These are phyloP conservation scores for Fraxinus anomala DNA, from an alignment of 257 asterid genomes.

Conservation along the genomic window DNA sequence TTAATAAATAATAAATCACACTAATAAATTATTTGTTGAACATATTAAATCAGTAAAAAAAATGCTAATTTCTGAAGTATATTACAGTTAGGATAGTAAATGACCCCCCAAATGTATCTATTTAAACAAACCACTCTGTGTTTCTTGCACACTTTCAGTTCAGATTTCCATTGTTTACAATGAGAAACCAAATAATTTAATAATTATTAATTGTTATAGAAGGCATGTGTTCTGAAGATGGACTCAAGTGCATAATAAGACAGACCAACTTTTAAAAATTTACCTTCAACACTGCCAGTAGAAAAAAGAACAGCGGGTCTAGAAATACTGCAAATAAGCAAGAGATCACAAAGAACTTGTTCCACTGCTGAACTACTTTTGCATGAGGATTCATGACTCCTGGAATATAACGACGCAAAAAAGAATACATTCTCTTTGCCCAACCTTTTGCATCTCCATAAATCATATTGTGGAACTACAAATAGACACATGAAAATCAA, in stretches of 20 bases:
- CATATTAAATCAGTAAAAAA: too few species aligned
- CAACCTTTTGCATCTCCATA: conserved; percentile 55
- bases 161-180: not conserved
- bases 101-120: not conserved
- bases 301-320: conserved; percentile 82
- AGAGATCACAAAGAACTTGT: conserved; percentile 42
- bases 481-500: conserved; percentile 20
- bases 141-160: not conserved
- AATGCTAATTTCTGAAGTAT: not conserved
- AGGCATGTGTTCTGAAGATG: not conserved
- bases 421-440: conserved; percentile 39
- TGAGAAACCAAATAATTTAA: not conserved
- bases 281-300: conserved; percentile 64
- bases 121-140: not conserved
- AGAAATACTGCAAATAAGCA: conserved; percentile 63
- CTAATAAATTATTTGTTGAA: not conserved
- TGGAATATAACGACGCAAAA: conserved; percentile 36
- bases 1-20: not conserved
- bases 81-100: not conserved
- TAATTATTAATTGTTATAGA: not conserved
- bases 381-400: conserved; percentile 56
- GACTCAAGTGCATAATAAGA: not conserved
- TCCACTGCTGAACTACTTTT: conserved; percentile 47
- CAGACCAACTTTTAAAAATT: not conserved
- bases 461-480: conserved; percentile 46